Conservation (phyloP, 148 eudicot genomes). For the Polygonum aviculare region DNA sequence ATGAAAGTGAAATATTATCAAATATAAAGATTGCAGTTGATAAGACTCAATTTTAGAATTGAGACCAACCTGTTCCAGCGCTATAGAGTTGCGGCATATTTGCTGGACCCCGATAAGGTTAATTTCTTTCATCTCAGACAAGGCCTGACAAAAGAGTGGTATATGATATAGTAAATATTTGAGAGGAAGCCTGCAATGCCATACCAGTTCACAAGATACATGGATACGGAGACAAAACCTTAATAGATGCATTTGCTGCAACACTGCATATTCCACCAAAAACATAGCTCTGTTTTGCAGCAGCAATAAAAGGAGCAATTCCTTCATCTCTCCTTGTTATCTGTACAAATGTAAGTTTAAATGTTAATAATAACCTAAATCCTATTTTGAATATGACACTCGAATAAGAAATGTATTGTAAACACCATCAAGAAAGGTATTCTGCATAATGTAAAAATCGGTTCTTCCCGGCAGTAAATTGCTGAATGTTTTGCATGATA, state of each 20-base stretch:
- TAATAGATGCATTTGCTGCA: conserved; percentile 77
- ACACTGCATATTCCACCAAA: conserved; percentile 93
- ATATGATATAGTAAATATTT: neutral
- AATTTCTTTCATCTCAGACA: conserved; percentile 81
- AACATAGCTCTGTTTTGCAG: conserved; percentile 66
- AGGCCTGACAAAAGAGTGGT: conserved; percentile 43
- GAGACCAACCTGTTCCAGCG: conserved; percentile 75
- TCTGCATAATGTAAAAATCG: neutral
- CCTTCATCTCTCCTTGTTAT: conserved; percentile 94
- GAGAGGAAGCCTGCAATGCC: neutral
- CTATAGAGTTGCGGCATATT: conserved; percentile 95
- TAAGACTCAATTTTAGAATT: conserved; percentile 1
- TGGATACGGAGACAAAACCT: conserved; percentile 34
- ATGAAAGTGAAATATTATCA: neutral
- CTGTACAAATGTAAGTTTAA: conserved; percentile 21
- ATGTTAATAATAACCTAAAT: neutral
- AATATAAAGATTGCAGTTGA: neutral
- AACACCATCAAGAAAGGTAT: neutral
- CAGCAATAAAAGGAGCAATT: conserved; percentile 83
- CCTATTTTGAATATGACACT: neutral
- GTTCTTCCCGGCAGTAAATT: neutral
- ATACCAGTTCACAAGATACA: neutral
- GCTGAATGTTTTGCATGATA: neutral
- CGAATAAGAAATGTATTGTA: neutral
- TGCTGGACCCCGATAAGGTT: conserved; percentile 99